Percentiles rank a stretch among this genome's conserved stretches.
These are phyloP conservation scores for Starmerella cellae DNA, from an alignment of 805 yeast genomes.

Conservation along the genomic window DNA sequence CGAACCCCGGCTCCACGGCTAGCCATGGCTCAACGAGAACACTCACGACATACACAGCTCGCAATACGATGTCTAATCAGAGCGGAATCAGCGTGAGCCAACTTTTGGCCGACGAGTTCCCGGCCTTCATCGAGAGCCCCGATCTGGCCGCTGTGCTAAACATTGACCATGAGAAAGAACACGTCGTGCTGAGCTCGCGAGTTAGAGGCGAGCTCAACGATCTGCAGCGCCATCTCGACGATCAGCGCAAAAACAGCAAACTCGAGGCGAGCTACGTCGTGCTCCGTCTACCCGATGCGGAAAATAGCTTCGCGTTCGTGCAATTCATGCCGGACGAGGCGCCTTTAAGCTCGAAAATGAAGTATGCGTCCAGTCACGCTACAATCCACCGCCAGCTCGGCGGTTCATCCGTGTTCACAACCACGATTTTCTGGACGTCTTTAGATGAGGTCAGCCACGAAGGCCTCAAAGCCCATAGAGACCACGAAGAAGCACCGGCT, in stretches of 20 bases:
- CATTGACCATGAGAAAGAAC: constrained; percentile 29
- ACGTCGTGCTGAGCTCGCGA: constrained; percentile 25
- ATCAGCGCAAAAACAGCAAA: constrained; percentile 16
- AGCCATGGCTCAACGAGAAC: no score
- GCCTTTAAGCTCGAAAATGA: constrained; percentile 73
- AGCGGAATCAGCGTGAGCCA: constrained; percentile 45
- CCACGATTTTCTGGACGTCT: constrained; percentile 43
- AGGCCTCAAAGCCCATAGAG: constrained; percentile 35
- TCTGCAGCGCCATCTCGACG: constrained; percentile 30
- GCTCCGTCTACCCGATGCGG: constrained; percentile 24
- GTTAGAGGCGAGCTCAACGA: constrained; percentile 25
- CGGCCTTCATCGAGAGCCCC: constrained; percentile 28
- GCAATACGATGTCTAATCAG: constrained; percentile 63
- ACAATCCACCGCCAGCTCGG: constrained; percentile 67
- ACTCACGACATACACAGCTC: no score
- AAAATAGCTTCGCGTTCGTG: constrained; percentile 41
- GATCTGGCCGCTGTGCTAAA: constrained; percentile 31
- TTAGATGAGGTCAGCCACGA: constrained; percentile 39
- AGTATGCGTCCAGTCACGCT: constrained; percentile 82
- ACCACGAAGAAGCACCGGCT: constrained; percentile 30
- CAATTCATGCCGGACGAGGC: constrained; percentile 81
- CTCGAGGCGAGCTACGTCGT: constrained; percentile 40
- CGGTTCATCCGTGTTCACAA: constrained; percentile 36
- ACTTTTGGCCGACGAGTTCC: constrained; percentile 36
- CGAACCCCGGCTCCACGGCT: no score